Evolutionary conservation across 1,284 basidiomycete genomes (phyloP).

Genomic region (Cystobasidium slooffiae): DNA sequence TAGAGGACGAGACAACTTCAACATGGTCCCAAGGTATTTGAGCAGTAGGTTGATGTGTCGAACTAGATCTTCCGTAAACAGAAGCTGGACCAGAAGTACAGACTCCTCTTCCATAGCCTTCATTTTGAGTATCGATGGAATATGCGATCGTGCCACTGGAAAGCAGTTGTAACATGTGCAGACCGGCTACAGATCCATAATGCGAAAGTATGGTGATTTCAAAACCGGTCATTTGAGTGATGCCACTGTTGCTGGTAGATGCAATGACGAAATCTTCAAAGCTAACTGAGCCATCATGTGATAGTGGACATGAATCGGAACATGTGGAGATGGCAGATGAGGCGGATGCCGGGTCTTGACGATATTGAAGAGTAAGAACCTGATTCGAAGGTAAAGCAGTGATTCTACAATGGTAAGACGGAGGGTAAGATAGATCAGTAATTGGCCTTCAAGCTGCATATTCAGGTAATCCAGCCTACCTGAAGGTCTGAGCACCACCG

Average conservation of each 20-base stretch:
- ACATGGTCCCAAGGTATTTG: conserved; percentile 45
- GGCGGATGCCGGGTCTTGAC: conserved; percentile 49
- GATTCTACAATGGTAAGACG: conserved; percentile 44
- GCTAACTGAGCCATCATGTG: conserved; percentile 64
- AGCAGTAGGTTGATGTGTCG: conserved; percentile 38
- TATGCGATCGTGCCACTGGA: conserved; percentile 77
- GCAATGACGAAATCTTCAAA: conserved; percentile 89
- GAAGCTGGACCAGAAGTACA: conserved; percentile 39
- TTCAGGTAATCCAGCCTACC: conserved; percentile 62
- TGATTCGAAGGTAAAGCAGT: conserved; percentile 53
- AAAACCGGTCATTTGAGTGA: conserved; percentile 75
- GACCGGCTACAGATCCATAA: conserved; percentile 75
- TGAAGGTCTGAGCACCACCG: conserved; percentile 82
- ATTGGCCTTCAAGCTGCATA: neutral
- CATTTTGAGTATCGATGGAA: conserved; percentile 65
- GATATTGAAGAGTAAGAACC: conserved; percentile 51
- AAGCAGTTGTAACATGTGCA: conserved; percentile 86
- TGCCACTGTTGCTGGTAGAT: conserved; percentile 53
- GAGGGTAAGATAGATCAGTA: neutral
- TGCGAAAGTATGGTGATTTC: conserved; percentile 78
- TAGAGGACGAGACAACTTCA: conserved; percentile 31
- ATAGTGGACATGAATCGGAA: conserved; percentile 56
- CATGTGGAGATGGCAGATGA: conserved; percentile 53
- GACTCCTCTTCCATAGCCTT: conserved; percentile 56
- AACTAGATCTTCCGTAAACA: conserved; percentile 52